Conservation (phyloP, 352 stramenopile species). For the Phytophthora tubulina region DNA sequence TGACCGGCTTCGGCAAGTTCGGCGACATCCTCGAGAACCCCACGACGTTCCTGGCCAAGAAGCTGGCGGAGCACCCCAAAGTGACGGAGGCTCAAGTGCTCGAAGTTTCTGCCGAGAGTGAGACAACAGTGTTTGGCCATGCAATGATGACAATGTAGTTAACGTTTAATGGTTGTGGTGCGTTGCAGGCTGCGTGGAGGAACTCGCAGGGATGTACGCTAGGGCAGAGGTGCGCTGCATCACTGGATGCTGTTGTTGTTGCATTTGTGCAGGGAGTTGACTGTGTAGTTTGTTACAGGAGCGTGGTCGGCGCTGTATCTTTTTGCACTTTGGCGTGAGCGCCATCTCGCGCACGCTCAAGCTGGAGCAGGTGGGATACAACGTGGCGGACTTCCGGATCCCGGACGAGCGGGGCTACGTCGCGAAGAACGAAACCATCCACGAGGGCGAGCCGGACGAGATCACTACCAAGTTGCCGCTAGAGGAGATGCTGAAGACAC, state of each 20-base stretch:
- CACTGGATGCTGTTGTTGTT: too few relatives aligned
- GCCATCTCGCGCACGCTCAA: constrained; percentile 54
- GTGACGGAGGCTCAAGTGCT: constrained; percentile 76
- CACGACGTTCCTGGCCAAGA: constrained; percentile 69
- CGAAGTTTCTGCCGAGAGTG: constrained; percentile 73
- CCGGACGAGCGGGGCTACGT: constrained; percentile 80
- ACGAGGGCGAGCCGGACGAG: constrained; percentile 49
- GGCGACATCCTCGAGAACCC: constrained; percentile 85
- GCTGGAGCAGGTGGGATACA: constrained; percentile 82
- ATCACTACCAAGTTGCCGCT: constrained; percentile 67
- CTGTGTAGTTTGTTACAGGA: constrained; percentile 37
- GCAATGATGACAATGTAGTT: not conserved
- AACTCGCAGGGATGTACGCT: constrained; percentile 37
- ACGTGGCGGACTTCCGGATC: constrained; percentile 83
- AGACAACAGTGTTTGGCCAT: constrained; percentile 9
- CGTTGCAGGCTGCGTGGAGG: constrained; percentile 39
- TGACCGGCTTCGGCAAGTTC: constrained; percentile 90
- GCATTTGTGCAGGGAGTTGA: too few relatives aligned
- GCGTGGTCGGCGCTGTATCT: constrained; percentile 58
- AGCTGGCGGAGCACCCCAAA: constrained; percentile 65
- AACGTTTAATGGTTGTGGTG: constrained; percentile 2
- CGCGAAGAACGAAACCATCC: constrained; percentile 64
- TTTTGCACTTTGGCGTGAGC: constrained; percentile 81
- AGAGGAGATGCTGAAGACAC: constrained; percentile 56
- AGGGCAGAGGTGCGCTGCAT: constrained; percentile 37